Evolutionary conservation across 345 rosid genomes (phyloP).

Genomic region (Gossypium longicalyx): DNA sequence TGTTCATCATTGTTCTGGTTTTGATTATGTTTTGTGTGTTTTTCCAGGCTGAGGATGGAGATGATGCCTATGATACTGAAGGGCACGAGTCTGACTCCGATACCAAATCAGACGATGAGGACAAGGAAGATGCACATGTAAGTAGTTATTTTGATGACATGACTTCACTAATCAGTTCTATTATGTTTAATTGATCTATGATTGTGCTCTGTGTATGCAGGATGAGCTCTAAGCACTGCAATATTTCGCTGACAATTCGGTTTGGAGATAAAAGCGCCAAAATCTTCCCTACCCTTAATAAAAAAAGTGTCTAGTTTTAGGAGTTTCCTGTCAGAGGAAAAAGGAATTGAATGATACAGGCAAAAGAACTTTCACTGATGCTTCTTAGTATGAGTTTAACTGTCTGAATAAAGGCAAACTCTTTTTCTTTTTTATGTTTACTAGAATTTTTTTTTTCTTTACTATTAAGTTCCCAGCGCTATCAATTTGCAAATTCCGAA

Average conservation of each 20-base stretch:
- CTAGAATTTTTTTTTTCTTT: background rate
- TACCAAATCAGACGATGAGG: conserved; percentile 36
- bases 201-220: conserved; percentile 27
- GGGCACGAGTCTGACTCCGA: conserved; percentile 42
- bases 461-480: background rate
- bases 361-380: background rate
- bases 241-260: background rate
- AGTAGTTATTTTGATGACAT: conserved; percentile 9
- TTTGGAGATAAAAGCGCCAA: background rate
- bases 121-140: conserved; percentile 36
- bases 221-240: conserved; percentile 66
- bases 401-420: background rate
- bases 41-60: conserved; percentile 61
- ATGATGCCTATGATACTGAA: conserved; percentile 31
- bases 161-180: background rate
- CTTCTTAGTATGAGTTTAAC: background rate
- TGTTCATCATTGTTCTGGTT: background rate
- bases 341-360: background rate
- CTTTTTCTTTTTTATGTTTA: background rate
- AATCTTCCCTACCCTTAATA: no score
- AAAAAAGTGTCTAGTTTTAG: conserved; percentile 12
- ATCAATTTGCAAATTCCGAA: background rate
- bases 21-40: background rate
- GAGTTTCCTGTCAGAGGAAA: conserved; percentile 1
- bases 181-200: background rate